phyloP scores from a whole-genome alignment of 2,329 filamentous ascomycete species.

The Metarhizium anisopliae region DNA sequence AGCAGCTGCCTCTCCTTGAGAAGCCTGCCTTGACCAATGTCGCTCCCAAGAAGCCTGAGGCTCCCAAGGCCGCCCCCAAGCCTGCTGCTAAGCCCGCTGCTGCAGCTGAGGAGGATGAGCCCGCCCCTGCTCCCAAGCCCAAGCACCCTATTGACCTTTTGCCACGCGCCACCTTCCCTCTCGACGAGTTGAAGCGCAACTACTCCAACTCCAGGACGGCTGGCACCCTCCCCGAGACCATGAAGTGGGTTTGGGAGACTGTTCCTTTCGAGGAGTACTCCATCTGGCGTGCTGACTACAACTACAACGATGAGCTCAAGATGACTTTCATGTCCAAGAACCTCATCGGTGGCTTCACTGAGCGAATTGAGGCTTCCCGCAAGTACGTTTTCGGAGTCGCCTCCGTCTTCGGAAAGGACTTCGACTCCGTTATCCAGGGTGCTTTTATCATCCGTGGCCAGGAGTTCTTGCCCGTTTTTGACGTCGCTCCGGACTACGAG shows the following conservation, averaged over 20 bases:
- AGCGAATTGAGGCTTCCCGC: conserved; percentile 91
- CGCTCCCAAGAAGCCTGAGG: conserved; percentile 70
- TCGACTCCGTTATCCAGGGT: conserved; percentile 85
- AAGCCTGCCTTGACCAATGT: conserved; percentile 64
- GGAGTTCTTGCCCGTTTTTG: conserved; percentile 77
- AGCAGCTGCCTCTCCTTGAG: conserved; percentile 70
- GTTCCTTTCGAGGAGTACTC: conserved; percentile 92
- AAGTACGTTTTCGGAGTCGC: conserved; percentile 94
- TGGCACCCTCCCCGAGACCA: conserved; percentile 48
- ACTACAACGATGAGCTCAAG: conserved; percentile 98
- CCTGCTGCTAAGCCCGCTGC: conserved; percentile 23
- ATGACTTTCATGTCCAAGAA: conserved; percentile 99
- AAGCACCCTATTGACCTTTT: conserved; percentile 94
- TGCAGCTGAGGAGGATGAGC: conserved; percentile 30
- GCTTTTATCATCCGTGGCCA: conserved; percentile 93
- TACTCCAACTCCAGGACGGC: conserved; percentile 94
- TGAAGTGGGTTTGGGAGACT: conserved; percentile 97
- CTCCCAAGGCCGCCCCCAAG: conserved; percentile 63
- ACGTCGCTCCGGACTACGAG: conserved; percentile 95
- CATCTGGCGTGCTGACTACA: conserved; percentile 90
- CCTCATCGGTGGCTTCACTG: conserved; percentile 96
- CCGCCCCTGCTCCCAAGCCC: conserved; percentile 64
- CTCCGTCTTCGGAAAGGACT: conserved; percentile 82
- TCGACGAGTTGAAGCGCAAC: conserved; percentile 98
- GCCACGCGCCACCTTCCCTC: conserved; percentile 66